These are phyloP conservation scores for Macrocybe gigantea DNA, from an alignment of 768 basidiomycete species.

Conservation along the genomic window DNA sequence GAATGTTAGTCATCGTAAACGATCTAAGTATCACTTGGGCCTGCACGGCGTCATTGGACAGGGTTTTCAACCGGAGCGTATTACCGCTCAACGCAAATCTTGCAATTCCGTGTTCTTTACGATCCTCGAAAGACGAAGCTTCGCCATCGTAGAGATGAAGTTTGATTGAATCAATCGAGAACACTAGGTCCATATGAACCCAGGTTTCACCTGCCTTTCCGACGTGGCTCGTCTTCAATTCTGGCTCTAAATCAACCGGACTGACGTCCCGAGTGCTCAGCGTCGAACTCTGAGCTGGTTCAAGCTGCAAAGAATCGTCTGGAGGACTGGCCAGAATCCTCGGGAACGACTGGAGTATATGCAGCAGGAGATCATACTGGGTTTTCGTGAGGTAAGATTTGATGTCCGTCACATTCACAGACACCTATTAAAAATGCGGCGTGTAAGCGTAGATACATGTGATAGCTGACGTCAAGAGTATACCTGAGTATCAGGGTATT, in stretches of 20 bases:
- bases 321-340: conserved; percentile 48
- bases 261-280: conserved; percentile 1
- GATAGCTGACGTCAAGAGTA: conserved; percentile 5
- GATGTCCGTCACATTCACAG: conserved; percentile 75
- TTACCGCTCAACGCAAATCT: conserved; percentile 80
- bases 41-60: conserved; percentile 80
- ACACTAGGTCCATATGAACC: conserved; percentile 68
- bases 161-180: conserved; percentile 66
- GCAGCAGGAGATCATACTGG: conserved; percentile 72
- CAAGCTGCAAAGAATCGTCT: conserved; percentile 30
- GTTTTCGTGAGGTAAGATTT: conserved; percentile 77
- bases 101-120: conserved; percentile 79
- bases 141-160: conserved; percentile 79
- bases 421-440: conserved; percentile 50
- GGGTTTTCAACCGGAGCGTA: conserved; percentile 70
- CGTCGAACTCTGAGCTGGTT: conserved; percentile 10
- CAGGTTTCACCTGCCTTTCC: conserved; percentile 32
- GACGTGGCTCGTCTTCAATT: conserved; percentile 34
- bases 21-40: conserved; percentile 86
- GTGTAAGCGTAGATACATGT: not conserved
- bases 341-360: conserved; percentile 63
- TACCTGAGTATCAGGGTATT: conserved; percentile 75
- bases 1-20: conserved; percentile 86
- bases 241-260: conserved; percentile 49
- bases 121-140: conserved; percentile 48